Conservation (phyloP, 495 filamentous ascomycete species). For the Penicillium maclennaniae region DNA sequence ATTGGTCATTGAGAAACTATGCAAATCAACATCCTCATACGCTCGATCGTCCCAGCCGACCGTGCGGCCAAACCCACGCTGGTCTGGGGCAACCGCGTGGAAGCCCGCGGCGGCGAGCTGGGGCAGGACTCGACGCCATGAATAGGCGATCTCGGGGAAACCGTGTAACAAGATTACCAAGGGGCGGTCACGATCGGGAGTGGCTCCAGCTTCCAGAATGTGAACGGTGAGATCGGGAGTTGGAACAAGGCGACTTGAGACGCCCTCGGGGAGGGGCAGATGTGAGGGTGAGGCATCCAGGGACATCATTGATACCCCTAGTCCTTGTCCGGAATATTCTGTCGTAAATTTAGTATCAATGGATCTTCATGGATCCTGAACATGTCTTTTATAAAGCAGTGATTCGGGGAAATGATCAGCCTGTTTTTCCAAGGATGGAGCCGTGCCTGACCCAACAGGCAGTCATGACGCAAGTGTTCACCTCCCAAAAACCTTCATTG, state of each 20-base stretch:
- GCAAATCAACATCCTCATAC: conserved; percentile 51
- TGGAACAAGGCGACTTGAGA: conserved; percentile 48
- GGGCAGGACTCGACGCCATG: conserved; percentile 62
- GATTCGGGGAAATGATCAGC: conserved; percentile 15
- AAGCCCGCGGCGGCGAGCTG: conserved; percentile 53
- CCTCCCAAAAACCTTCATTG: conserved; percentile 6
- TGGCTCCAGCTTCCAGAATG: conserved; percentile 51
- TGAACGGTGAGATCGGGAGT: conserved; percentile 55
- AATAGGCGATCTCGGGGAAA: conserved; percentile 65
- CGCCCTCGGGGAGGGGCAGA: conserved; percentile 51
- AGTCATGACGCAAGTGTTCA: conserved; percentile 35
- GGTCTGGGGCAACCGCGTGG: conserved; percentile 63
- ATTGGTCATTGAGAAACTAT: conserved; percentile 53
- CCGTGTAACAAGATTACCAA: conserved; percentile 63
- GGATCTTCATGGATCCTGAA: not conserved
- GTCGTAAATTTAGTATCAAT: not conserved
- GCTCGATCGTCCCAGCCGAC: conserved; percentile 53
- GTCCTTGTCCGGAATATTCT: not conserved
- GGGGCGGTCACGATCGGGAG: conserved; percentile 38
- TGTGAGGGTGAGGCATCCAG: conserved; percentile 27
- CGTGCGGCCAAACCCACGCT: conserved; percentile 66
- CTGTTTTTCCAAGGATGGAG: conserved; percentile 9
- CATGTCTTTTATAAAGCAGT: not conserved
- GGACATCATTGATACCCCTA: conserved; percentile 7
- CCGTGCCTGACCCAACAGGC: conserved; percentile 14